These are phyloP conservation scores for Pyricularia pennisetigena DNA, from an alignment of 2,329 filamentous ascomycete species.

Conservation along the genomic window DNA sequence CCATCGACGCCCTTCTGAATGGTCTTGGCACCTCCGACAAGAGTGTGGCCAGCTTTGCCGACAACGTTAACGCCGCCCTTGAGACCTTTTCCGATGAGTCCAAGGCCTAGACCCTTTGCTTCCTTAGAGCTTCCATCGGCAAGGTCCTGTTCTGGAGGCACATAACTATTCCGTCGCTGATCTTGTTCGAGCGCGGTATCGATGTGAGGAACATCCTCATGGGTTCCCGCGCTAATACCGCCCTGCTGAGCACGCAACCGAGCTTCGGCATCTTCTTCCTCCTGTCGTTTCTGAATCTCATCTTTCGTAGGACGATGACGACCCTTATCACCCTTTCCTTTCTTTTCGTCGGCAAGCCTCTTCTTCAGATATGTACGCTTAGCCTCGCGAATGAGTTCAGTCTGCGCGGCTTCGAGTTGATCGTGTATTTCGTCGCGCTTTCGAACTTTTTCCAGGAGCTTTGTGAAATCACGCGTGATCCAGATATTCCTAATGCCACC, in stretches of 20 bases:
- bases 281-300: slow-evolving; percentile 35
- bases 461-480: slow-evolving; percentile 85
- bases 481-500: slow-evolving; percentile 93
- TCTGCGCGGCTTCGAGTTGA: slow-evolving; percentile 72
- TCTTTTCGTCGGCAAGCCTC: slow-evolving; percentile 53
- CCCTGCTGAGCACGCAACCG: slow-evolving; percentile 37
- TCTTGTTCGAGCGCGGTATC: slow-evolving; percentile 20
- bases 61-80: slow-evolving; percentile 32
- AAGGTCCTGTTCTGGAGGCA: background rate
- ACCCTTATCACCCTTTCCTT: slow-evolving; percentile 42
- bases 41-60: slow-evolving; percentile 30
- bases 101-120: background rate
- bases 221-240: slow-evolving; percentile 41
- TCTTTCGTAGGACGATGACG: slow-evolving; percentile 37
- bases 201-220: slow-evolving; percentile 43
- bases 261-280: slow-evolving; percentile 38
- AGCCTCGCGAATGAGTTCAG: slow-evolving; percentile 68
- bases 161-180: background rate
- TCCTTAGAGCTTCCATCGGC: background rate
- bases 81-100: slow-evolving; percentile 34
- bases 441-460: slow-evolving; percentile 75
- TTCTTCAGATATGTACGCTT: slow-evolving; percentile 72
- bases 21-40: slow-evolving; percentile 34
- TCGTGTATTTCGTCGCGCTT: slow-evolving; percentile 61
- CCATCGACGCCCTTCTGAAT: slow-evolving; percentile 39